phyloP scores from a whole-genome alignment of 2,329 filamentous ascomycete genomes.

The Aspergillus thermomutatus region DNA sequence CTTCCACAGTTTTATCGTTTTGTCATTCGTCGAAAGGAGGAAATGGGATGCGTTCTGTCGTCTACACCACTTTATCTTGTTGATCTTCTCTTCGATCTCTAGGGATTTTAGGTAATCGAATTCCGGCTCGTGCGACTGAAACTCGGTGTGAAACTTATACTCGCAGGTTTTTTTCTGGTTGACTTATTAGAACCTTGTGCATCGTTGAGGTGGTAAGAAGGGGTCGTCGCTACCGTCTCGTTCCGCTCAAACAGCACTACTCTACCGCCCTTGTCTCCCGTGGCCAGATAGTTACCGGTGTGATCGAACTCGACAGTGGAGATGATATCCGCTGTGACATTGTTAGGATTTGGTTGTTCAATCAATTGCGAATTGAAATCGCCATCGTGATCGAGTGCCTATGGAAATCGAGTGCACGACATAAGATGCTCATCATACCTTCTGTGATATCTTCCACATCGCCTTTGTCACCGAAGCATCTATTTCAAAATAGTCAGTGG shows the following conservation, averaged over 20 bases:
- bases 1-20: constrained; percentile 99
- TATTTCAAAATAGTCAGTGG: constrained; percentile 38
- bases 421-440: constrained; percentile 52
- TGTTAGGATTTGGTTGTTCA: background rate
- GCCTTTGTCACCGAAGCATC: constrained; percentile 99
- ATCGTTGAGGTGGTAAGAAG: constrained; percentile 2
- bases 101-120: constrained; percentile 99
- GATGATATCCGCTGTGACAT: constrained; percentile 46
- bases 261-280: constrained; percentile 50
- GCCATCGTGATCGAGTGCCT: background rate
- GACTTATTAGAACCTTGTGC: constrained; percentile 30
- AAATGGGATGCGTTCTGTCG: constrained; percentile 98
- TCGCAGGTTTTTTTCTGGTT: constrained; percentile 98
- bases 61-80: constrained; percentile 99
- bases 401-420: background rate
- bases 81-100: constrained; percentile 99
- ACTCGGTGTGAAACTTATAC: constrained; percentile 99
- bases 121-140: constrained; percentile 98
- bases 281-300: constrained; percentile 52
- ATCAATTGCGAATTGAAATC: background rate
- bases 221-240: constrained; percentile 66
- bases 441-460: constrained; percentile 99
- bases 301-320: constrained; percentile 53
- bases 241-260: constrained; percentile 66
- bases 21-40: constrained; percentile 96